Evolutionary conservation across 768 basidiomycete genomes (phyloP).

Genomic region (Glaciozyma martinii): DNA sequence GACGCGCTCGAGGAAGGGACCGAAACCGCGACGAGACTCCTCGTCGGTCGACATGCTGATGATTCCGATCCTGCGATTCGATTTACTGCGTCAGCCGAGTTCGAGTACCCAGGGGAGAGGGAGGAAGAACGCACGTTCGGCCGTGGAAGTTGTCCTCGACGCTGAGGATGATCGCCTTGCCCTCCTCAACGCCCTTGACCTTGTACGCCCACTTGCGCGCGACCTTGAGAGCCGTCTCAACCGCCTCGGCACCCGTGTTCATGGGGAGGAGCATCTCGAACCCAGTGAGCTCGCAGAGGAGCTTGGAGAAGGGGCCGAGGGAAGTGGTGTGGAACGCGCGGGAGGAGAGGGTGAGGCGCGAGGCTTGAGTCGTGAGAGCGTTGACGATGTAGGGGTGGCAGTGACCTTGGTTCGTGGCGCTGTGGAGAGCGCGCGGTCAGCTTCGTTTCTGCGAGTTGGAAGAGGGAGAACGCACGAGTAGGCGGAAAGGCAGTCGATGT

Average conservation of each 20-base stretch:
- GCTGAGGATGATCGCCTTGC: slow-evolving; percentile 74
- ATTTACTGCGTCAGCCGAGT: neutral
- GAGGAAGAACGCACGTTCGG: slow-evolving; percentile 51
- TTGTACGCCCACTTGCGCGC: slow-evolving; percentile 94
- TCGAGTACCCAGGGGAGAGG: slow-evolving; percentile 30
- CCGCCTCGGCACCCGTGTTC: slow-evolving; percentile 98
- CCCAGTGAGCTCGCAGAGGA: slow-evolving; percentile 51
- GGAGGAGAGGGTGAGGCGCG: slow-evolving; percentile 83
- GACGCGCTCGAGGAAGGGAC: slow-evolving; percentile 76
- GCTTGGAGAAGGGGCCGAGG: slow-evolving; percentile 81
- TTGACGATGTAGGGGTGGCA: slow-evolving; percentile 82
- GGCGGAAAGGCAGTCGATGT: slow-evolving; percentile 95
- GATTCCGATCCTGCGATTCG: slow-evolving; percentile 20
- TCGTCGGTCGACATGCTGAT: slow-evolving; percentile 88
- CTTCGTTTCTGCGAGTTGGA: neutral
- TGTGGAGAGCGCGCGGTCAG: neutral
- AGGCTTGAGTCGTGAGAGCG: slow-evolving; percentile 72
- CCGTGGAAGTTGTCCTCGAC: slow-evolving; percentile 94
- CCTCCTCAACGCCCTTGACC: slow-evolving; percentile 68
- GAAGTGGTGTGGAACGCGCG: slow-evolving; percentile 91
- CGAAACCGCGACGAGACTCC: slow-evolving; percentile 75
- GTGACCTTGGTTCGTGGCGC: slow-evolving; percentile 54
- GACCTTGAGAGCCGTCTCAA: slow-evolving; percentile 93
- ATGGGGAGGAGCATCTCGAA: slow-evolving; percentile 83
- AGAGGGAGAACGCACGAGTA: slow-evolving; percentile 63